Evolutionary conservation across 352 stramenopile species (phyloP), one percentile per base, ranked within the genome.

Genomic region (Phytophthora megakarya): DNA sequence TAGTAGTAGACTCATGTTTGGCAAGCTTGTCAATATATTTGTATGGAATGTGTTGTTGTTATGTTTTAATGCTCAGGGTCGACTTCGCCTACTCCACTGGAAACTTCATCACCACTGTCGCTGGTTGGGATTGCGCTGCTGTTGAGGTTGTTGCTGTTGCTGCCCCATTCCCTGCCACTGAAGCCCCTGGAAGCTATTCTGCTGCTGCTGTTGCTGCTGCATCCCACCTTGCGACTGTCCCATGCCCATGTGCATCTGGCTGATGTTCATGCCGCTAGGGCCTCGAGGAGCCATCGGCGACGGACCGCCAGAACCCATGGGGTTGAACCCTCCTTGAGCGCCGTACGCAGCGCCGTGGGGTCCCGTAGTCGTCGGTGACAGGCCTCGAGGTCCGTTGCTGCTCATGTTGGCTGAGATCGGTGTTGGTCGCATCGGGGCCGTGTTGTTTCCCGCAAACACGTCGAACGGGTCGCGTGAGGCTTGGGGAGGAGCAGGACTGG

Each of bases 161-260:
- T 84, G 69, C 10, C 81, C 81, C 85, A 94, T 94, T 37, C 85
- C 85, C 50, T 90, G 81, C 85, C 85, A 94, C 50, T 94, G 84
- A 9, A 94, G 72, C 26, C 84, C 84, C 43, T 90, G 81, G 80
- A 94, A 94, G 61, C 85, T 91, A 80, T 92, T 89, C 53, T 79
- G 72, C 48, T 80, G 65, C 48, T 77, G 67, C 32, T 78, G 70
- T 7, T 71, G 72, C 40, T 81, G 75, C 46, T 88, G 76, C 53
- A 82, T 78, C 18, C 78, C 67, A 16, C 55, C 65, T 23, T 67
- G 73, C 9, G 59, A 64, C 49, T 79, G 72, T 25, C 67, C 69
- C 70, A 90, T 90, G 23, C 77, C 78, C 67, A 92, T 85, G 68
- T 92, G 83, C 84, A 93, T 93, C 63, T 93, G 82, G 35, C 82